These are phyloP conservation scores for Berberis vulgaris DNA, from an alignment of 164 flowering plant species.

Conservation along the genomic window DNA sequence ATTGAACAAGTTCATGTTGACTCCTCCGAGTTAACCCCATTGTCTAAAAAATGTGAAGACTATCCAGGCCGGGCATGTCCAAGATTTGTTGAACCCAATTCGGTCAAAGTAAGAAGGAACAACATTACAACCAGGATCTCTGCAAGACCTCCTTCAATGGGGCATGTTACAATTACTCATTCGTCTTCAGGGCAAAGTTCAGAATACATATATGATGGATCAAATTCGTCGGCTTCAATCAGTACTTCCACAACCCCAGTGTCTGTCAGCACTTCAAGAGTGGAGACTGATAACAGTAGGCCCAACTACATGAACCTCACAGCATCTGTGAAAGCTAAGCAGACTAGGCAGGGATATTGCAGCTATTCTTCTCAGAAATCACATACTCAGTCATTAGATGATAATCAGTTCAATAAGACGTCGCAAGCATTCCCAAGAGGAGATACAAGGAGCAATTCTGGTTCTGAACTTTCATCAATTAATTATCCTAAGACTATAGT, in stretches of 20 bases:
- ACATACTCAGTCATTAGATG: constrained; percentile 76
- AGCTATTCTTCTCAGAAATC: constrained; percentile 22
- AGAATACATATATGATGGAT: constrained; percentile 58
- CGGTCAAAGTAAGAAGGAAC: constrained; percentile 63
- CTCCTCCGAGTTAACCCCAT: constrained; percentile 34
- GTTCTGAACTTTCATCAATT: not conserved
- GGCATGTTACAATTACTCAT: constrained; percentile 19
- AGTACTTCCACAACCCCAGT: constrained; percentile 69
- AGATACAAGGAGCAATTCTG: constrained; percentile 49
- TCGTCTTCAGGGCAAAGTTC: constrained; percentile 81
- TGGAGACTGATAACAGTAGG: constrained; percentile 26
- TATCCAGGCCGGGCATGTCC: constrained; percentile 11
- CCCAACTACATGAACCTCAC: constrained; percentile 80
- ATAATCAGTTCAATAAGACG: constrained; percentile 55
- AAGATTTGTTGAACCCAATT: constrained; percentile 36
- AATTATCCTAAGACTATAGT: too few relatives aligned
- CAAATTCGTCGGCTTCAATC: constrained; percentile 60
- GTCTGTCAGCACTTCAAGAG: constrained; percentile 48
- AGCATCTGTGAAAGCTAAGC: constrained; percentile 78
- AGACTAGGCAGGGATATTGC: constrained; percentile 15
- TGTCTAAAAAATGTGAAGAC: constrained; percentile 26
- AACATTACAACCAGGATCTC: constrained; percentile 71
- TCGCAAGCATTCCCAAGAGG: constrained; percentile 29
- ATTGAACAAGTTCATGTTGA: constrained; percentile 52
- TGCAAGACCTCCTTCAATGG: constrained; percentile 51